Evolutionary conservation across 768 basidiomycete species (phyloP).

Genomic region (Trichaptum fuscoviolaceum): DNA sequence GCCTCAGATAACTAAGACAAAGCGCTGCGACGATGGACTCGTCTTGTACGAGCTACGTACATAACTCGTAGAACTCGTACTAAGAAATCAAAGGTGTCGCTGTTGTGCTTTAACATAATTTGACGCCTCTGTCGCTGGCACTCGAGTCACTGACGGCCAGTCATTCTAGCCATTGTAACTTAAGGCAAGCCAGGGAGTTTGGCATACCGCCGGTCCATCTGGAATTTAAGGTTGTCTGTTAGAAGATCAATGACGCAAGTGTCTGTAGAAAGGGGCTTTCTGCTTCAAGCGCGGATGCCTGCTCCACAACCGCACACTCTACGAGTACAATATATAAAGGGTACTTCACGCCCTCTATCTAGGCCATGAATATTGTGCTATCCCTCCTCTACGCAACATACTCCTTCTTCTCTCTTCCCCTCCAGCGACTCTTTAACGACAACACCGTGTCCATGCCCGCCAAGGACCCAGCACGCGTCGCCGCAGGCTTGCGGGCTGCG

Average conservation of each 20-base stretch:
- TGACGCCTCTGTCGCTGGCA: too few species aligned
- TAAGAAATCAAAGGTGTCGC: too few species aligned
- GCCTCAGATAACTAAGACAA: too few species aligned
- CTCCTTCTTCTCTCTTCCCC: neutral
- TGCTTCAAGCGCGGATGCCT: neutral
- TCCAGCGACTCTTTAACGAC: neutral
- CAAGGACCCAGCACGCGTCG: constrained; percentile 43
- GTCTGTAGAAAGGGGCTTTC: neutral
- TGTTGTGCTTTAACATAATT: too few species aligned
- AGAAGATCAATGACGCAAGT: neutral
- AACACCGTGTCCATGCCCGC: neutral
- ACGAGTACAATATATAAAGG: neutral
- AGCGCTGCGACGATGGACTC: too few species aligned
- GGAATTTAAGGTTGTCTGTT: too few species aligned
- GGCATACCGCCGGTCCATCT: too few species aligned
- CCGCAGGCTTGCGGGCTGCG: constrained; percentile 54
- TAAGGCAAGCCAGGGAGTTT: too few species aligned
- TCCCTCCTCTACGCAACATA: neutral
- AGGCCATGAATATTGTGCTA: neutral
- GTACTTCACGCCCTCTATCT: neutral
- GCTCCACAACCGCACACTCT: neutral
- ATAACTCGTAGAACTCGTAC: too few species aligned
- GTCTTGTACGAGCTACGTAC: too few species aligned
- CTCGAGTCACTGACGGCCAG: too few species aligned
- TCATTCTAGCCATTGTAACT: too few species aligned